These are phyloP conservation scores for Cicer judaicum DNA, from an alignment of 306 rosid genomes.

Conservation along the genomic window DNA sequence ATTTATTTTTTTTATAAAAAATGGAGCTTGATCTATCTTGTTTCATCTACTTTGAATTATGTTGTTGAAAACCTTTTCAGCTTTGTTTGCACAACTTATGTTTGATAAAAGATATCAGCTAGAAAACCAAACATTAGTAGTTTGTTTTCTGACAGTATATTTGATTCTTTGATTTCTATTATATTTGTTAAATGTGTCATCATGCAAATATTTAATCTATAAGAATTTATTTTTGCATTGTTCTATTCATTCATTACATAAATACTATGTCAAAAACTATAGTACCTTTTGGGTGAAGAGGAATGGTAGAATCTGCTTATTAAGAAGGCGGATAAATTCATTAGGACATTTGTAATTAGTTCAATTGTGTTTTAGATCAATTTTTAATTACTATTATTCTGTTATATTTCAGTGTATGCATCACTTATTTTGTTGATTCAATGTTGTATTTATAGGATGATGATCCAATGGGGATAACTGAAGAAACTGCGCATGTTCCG, in stretches of 20 bases:
- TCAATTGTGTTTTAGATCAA: no score
- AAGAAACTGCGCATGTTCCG: slow-evolving; percentile 63
- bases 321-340: no score
- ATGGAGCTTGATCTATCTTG: slow-evolving; percentile 23
- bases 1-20: not conserved
- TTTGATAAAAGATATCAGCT: not conserved
- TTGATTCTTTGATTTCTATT: not conserved
- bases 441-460: slow-evolving; percentile 56
- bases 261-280: not conserved
- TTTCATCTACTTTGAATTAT: slow-evolving; percentile 38
- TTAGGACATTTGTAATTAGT: no score
- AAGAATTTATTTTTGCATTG: not conserved
- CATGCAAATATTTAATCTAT: not conserved
- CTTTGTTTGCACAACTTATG: not conserved
- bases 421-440: slow-evolving; percentile 33
- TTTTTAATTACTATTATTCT: no score
- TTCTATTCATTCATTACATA: not conserved
- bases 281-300: not conserved
- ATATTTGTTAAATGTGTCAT: not conserved
- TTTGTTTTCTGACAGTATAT: not conserved
- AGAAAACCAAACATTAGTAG: not conserved
- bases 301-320: slow-evolving; percentile 10
- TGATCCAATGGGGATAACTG: slow-evolving; percentile 59
- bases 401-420: not conserved
- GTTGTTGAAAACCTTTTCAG: not conserved